Evolutionary conservation across 176 grass and related monocot species (phyloP).

Genomic region (Saccharum officinarum): DNA sequence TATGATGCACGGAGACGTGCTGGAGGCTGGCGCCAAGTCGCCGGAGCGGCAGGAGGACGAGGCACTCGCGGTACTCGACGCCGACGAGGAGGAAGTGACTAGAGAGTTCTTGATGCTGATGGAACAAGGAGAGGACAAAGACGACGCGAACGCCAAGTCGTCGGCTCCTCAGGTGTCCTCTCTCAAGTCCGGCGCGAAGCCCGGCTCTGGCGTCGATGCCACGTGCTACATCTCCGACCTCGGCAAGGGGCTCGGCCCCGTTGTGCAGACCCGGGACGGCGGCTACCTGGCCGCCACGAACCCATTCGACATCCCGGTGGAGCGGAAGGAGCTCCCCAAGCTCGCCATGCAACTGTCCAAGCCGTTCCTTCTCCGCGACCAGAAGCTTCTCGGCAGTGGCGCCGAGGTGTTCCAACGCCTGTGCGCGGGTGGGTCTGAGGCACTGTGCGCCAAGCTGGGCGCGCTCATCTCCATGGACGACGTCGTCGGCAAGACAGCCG

Average conservation of each 20-base stretch:
- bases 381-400: constrained; percentile 53
- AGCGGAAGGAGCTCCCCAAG: constrained; percentile 65
- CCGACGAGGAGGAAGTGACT: constrained; percentile 82
- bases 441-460: constrained; percentile 41
- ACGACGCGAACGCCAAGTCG: constrained; percentile 8
- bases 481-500: constrained; percentile 81
- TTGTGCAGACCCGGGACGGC: constrained; percentile 84
- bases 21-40: constrained; percentile 19
- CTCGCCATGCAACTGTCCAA: constrained; percentile 94
- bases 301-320: constrained; percentile 70
- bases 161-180: constrained; percentile 33
- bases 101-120: constrained; percentile 75
- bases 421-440: constrained; percentile 45
- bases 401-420: constrained; percentile 77
- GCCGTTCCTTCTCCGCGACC: constrained; percentile 60
- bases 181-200: constrained; percentile 31
- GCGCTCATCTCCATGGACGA: constrained; percentile 67
- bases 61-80: constrained; percentile 37
- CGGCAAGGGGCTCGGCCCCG: constrained; percentile 72
- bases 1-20: constrained; percentile 57
- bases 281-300: constrained; percentile 81
- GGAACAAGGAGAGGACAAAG: constrained; percentile 47
- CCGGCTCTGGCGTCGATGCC: constrained; percentile 4
- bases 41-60: constrained; percentile 31
- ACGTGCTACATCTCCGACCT: constrained; percentile 71